Evolutionary conservation across 257 asterid genomes (phyloP).

Genomic region (Solanum chilense): DNA sequence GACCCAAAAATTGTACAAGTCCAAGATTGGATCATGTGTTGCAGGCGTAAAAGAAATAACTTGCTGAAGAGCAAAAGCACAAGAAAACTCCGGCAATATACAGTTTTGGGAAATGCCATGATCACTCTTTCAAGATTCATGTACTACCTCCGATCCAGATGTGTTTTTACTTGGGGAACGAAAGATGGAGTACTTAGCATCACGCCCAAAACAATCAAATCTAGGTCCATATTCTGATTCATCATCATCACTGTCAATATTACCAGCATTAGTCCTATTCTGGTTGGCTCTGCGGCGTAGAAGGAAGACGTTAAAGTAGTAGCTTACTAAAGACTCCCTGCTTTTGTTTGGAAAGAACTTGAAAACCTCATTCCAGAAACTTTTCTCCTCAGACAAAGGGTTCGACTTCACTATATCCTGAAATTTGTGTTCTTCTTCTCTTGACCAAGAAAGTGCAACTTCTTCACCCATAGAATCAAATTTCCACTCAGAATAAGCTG

Average conservation of each 20-base stretch:
- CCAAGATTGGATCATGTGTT: not conserved
- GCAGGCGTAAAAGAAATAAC: not conserved
- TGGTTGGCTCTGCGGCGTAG: constrained; percentile 48
- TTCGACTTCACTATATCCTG: constrained; percentile 19
- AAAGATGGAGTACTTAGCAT: constrained; percentile 41
- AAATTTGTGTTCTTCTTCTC: constrained; percentile 25
- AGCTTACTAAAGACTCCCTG: constrained; percentile 12
- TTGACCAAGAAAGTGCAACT: constrained; percentile 20
- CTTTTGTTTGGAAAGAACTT: constrained; percentile 13
- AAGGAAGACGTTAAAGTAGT: constrained; percentile 28
- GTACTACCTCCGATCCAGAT: constrained; percentile 11
- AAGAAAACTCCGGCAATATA: constrained; percentile 24
- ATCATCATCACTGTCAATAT: constrained; percentile 73
- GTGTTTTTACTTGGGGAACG: constrained; percentile 54
- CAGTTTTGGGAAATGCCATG: constrained; percentile 1
- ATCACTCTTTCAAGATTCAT: not conserved
- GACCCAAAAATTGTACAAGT: not conserved
- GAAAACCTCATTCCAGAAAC: constrained; percentile 29
- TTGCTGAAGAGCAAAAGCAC: not conserved
- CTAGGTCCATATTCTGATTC: constrained; percentile 2
- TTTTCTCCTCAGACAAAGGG: not conserved
- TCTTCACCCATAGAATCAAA: constrained; percentile 28
- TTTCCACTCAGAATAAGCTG: constrained; percentile 22
- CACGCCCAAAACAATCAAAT: constrained; percentile 27
- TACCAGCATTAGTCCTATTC: constrained; percentile 37